Evolutionary conservation across 805 yeast genomes (phyloP).

Genomic region (Sugiyamaella lignohabitans): DNA sequence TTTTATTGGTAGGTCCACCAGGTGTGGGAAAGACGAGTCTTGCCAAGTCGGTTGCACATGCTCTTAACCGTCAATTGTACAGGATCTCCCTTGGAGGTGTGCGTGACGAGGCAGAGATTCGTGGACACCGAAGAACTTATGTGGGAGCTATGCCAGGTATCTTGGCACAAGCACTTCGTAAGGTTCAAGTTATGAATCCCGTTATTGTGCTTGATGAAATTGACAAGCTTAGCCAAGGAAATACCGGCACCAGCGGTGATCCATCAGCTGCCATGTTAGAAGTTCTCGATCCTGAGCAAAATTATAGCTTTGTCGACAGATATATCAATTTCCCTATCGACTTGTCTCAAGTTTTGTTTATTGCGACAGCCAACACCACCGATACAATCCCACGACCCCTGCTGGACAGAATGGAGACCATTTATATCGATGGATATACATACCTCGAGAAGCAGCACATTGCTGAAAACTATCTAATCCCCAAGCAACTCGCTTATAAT

Average conservation of each 20-base stretch:
- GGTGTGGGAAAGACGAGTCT: constrained; percentile 90
- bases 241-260: constrained; percentile 60
- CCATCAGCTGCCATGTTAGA: constrained; percentile 87
- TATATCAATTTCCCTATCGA: constrained; percentile 83
- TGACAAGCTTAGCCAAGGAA: constrained; percentile 62
- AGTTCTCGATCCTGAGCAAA: constrained; percentile 87
- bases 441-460: constrained; percentile 69
- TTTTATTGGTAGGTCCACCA: constrained; percentile 84
- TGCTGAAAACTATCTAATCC: constrained; percentile 60
- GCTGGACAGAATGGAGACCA: constrained; percentile 77
- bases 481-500: constrained; percentile 64
- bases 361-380: constrained; percentile 81
- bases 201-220: constrained; percentile 79
- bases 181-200: constrained; percentile 73
- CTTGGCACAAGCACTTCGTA: constrained; percentile 67
- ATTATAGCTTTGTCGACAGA: constrained; percentile 68
- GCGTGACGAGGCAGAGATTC: constrained; percentile 79
- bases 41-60: constrained; percentile 72
- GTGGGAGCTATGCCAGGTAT: constrained; percentile 92
- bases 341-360: constrained; percentile 69
- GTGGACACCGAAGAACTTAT: constrained; percentile 87
- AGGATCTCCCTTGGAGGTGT: constrained; percentile 82
- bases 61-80: constrained; percentile 69
- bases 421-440: constrained; percentile 73
- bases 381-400: constrained; percentile 68